Conservation (phyloP, 257 asterid species). For the Solanum piurae region DNA sequence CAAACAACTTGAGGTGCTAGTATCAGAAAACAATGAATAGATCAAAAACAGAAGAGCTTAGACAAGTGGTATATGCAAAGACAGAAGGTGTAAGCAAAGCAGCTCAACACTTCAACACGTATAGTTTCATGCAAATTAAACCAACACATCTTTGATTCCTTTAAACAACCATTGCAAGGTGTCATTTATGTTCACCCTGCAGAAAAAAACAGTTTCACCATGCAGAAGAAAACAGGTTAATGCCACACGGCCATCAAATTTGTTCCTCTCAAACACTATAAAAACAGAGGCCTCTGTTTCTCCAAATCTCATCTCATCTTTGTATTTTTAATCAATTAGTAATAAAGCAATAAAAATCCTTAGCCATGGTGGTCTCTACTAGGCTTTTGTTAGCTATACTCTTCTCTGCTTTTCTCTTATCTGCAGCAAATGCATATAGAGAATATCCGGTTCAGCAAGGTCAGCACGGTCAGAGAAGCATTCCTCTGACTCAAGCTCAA, state of each 20-base stretch:
- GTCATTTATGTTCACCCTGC: conserved; percentile 29
- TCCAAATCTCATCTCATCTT: background rate
- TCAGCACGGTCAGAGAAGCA: background rate
- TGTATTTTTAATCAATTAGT: background rate
- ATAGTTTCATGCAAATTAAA: background rate
- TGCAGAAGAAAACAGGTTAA: conserved; percentile 31
- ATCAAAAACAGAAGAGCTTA: background rate
- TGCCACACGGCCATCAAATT: conserved; percentile 1
- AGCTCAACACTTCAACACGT: conserved; percentile 28
- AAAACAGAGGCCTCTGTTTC: background rate
- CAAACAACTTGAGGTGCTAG: background rate
- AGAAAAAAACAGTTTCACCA: conserved; percentile 16
- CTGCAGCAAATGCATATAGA: conserved; percentile 7
- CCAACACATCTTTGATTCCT: background rate
- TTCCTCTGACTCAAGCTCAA: conserved; percentile 30
- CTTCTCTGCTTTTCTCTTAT: conserved; percentile 11
- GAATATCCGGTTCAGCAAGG: background rate
- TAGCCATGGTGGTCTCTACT: conserved; percentile 2
- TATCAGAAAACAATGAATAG: background rate
- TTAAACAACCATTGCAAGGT: conserved; percentile 17
- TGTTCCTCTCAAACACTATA: background rate
- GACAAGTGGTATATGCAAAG: background rate
- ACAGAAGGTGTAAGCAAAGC: conserved; percentile 12
- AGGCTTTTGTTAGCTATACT: conserved; percentile 18
- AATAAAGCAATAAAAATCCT: background rate